Base-by-base conservation (phyloP, 1,284 basidiomycete species). In the Ganoderma meredithae region DNA sequence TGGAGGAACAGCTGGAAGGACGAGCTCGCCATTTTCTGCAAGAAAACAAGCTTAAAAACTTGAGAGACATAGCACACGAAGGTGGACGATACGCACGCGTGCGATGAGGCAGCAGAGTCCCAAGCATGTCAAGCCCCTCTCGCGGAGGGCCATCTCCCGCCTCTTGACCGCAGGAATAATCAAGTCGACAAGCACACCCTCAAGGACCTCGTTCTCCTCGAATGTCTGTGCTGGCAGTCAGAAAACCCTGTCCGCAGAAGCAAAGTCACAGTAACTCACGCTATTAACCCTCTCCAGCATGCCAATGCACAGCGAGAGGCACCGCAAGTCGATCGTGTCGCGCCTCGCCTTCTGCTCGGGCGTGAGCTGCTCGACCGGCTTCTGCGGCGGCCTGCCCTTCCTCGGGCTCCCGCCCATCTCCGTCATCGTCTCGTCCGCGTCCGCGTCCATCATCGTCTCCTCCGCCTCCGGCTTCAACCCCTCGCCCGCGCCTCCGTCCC, bases 31-130 rank as follows among this genome's bases (percentile, higher is more conserved):
- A 97, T 95, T 76, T 92, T 91, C 90, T 95, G 73, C 10, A 40
- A 36, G 36, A 40, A 41, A 62, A 40, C 15, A 25, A 10, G 7
- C 3, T 27, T 25, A 55, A 15, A 65, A 43, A 2, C 31, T 53
- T n/a, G 9, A 31, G 27, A 33, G 39, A 49, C 15, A 8, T 13
- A 41, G 12, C 36, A 22, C 22, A 62, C 44, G 60, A 9, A 19
- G 39, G 10, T n/a, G 10, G 4, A 13, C n/a, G 22, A 5, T 22
- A 68, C 82, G 72, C 72, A 89, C 89, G 75, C 89, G 84, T 67
- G 97, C 95, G 71, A 99, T 96, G 71, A 99, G 88, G 77, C 94
- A 97, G 78, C 95, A 97, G 9, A 99, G 81, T 0, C 95, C 97
- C 0, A 99, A 85, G 72, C 91, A 92, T 55, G 95, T 83, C 15